A percentile compares a stretch with the other conserved stretches of the same genome.
phyloP scores from a whole-genome alignment of 2,329 filamentous ascomycete genomes.

The Endothia cerciana region DNA sequence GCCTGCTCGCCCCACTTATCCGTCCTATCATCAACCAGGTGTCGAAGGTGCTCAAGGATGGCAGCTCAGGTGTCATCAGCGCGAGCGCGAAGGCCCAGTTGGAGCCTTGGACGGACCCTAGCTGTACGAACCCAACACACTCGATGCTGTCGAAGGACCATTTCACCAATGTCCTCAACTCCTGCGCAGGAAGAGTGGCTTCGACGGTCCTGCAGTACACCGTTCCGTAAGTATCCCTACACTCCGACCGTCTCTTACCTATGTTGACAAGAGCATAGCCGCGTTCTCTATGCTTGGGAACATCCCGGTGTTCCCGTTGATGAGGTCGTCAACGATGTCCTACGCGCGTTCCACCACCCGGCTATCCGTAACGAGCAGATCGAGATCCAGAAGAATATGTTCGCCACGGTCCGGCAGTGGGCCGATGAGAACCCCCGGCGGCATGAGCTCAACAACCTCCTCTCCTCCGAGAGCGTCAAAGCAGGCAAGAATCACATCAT shows the following conservation, averaged over 20 bases:
- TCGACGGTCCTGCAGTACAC: constrained; percentile 81
- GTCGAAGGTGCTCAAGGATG: constrained; percentile 81
- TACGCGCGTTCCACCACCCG: constrained; percentile 89
- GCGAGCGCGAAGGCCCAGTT: constrained; percentile 75
- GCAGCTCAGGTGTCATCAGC: constrained; percentile 72
- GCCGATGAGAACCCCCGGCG: constrained; percentile 70
- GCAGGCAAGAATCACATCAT: constrained; percentile 78
- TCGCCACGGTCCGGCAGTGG: constrained; percentile 82
- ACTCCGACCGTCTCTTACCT: constrained; percentile 11
- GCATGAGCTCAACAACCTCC: constrained; percentile 70
- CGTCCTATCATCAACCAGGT: constrained; percentile 88
- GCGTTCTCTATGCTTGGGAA: constrained; percentile 91
- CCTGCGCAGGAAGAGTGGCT: constrained; percentile 75
- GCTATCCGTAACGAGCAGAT: constrained; percentile 74
- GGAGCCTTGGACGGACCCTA: constrained; percentile 78
- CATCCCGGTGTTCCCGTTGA: constrained; percentile 81
- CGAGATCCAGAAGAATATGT: constrained; percentile 89
- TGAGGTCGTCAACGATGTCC: constrained; percentile 80
- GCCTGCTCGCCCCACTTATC: constrained; percentile 87
- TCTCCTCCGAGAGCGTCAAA: constrained; percentile 83
- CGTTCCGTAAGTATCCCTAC: constrained; percentile 63
- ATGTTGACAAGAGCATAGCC: constrained; percentile 47
- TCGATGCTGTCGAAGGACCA: constrained; percentile 85
- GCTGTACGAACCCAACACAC: constrained; percentile 78
- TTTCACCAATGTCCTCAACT: constrained; percentile 78